A percentile compares a stretch with the other conserved stretches of the same genome.
Conservation (phyloP, 306 rosid species). For the Begonia loranthoides region DNA sequence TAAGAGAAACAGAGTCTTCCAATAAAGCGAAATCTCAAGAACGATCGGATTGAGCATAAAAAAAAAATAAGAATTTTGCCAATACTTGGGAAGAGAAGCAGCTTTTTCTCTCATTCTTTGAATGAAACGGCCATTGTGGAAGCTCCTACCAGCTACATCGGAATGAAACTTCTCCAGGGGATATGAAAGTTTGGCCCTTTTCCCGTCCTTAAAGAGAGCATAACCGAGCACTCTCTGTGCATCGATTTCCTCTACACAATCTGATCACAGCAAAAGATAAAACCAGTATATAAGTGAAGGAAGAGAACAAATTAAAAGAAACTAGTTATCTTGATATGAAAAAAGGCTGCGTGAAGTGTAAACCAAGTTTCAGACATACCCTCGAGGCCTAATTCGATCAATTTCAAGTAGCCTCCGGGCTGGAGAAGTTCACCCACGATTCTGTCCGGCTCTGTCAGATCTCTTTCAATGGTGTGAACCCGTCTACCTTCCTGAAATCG, state of each 20-base stretch:
- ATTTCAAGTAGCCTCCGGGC: background rate
- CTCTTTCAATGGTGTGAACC: background rate
- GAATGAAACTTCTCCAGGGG: conserved; percentile 4
- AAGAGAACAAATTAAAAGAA: no score
- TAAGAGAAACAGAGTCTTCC: background rate
- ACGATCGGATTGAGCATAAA: background rate
- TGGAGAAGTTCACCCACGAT: background rate
- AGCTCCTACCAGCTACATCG: conserved; percentile 4
- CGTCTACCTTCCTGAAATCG: background rate
- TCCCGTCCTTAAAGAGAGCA: conserved; percentile 5
- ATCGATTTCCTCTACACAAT: conserved; percentile 3
- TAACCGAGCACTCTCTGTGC: conserved; percentile 4
- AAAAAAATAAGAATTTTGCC: background rate
- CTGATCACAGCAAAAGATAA: background rate
- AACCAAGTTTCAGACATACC: background rate
- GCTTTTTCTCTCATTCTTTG: conserved; percentile 2
- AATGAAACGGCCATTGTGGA: conserved; percentile 1
- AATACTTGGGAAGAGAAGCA: background rate
- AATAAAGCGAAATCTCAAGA: background rate
- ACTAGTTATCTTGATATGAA: no score
- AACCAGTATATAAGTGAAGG: no score
- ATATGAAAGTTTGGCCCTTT: background rate
- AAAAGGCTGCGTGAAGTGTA: no score
- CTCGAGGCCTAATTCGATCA: conserved; percentile 1
- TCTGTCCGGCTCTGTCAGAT: background rate